Evolutionary conservation across 2,329 filamentous ascomycete genomes (phyloP).

Genomic region (Blumeria hordei): DNA sequence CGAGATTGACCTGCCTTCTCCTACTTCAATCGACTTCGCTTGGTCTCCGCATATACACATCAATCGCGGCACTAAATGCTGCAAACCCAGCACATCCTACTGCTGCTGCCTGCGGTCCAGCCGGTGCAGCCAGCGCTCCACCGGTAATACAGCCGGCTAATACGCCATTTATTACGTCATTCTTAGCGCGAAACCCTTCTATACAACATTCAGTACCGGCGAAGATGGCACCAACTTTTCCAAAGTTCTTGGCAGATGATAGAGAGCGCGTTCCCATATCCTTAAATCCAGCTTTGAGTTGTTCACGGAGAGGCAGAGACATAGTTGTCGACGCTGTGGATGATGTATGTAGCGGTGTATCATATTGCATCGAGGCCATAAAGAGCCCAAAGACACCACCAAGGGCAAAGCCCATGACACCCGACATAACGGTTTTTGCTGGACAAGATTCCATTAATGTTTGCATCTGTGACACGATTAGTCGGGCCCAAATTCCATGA

Average conservation of each 20-base stretch:
- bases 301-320: constrained; percentile 58
- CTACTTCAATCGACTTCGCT: constrained; percentile 24
- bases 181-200: constrained; percentile 78
- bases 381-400: constrained; percentile 90
- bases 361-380: constrained; percentile 99
- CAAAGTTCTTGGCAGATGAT: constrained; percentile 82
- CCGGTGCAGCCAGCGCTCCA: constrained; percentile 63
- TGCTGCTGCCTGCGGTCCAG: constrained; percentile 69
- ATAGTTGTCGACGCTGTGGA: constrained; percentile 20
- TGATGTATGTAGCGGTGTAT: constrained; percentile 46
- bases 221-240: constrained; percentile 76
- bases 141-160: constrained; percentile 79
- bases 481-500: background rate
- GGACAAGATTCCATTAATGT: constrained; percentile 66
- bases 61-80: constrained; percentile 76
- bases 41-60: constrained; percentile 70
- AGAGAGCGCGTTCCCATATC: constrained; percentile 79
- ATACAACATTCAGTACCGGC: constrained; percentile 87
- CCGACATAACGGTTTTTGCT: constrained; percentile 70
- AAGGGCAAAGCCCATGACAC: constrained; percentile 81
- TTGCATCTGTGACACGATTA: constrained; percentile 12
- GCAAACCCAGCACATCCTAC: constrained; percentile 85
- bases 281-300: constrained; percentile 66
- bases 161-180: constrained; percentile 73
- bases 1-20: background rate